Evolutionary conservation across 2,329 filamentous ascomycete species (phyloP), one percentile per base, ranked within the genome.

Genomic region (Beauveria pseudobassiana): DNA sequence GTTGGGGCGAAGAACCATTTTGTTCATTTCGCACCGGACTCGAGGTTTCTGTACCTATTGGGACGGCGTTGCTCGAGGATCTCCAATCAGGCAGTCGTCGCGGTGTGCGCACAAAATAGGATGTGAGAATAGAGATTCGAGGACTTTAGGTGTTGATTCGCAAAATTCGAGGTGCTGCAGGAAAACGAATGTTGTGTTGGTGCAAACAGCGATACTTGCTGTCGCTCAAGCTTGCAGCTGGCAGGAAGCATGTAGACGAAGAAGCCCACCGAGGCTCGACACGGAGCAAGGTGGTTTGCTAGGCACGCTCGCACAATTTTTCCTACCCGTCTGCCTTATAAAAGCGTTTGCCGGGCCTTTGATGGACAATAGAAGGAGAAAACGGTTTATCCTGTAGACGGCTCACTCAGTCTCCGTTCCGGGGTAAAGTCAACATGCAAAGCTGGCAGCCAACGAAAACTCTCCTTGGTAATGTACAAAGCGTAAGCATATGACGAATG

Each of bases 1-100:
- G 66, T 50, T 70, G 66, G 42, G 69, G 65, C 45, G 69, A 69
- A 63, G 53, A 46, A 74, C 69, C 69, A 74, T 74, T 63, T 74
- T 76, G 61, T 64, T 65, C 71, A 68, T 67, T 59, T 59, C 20
- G 26, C 38, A 22, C 14, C 12, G 30, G 30, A 20, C 16, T 28
- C 20, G 45, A 49, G 22, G 28, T 38, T 34, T 48, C 40, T 40
- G 22, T 16, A 9, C 26, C 12, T 24, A 34, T 20, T 18, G 12
- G 5, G 49, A 43, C 30, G 22, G 7, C 7, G 24, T 43, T 18
- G 24, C 45, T 50, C n/a, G 7, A 26, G 9, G 48, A n/a, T 52
- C 22, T 22, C 22, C 22, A 48, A 42, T 24, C 46, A 22, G 20
- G 24, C 20, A 26, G 10, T 45, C 24, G 45, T 50, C 26, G 45